Evolutionary conservation across 805 yeast species (phyloP), one percentile per base, ranked within the genome.

Genomic region (Schizosaccharomyces japonicus): DNA sequence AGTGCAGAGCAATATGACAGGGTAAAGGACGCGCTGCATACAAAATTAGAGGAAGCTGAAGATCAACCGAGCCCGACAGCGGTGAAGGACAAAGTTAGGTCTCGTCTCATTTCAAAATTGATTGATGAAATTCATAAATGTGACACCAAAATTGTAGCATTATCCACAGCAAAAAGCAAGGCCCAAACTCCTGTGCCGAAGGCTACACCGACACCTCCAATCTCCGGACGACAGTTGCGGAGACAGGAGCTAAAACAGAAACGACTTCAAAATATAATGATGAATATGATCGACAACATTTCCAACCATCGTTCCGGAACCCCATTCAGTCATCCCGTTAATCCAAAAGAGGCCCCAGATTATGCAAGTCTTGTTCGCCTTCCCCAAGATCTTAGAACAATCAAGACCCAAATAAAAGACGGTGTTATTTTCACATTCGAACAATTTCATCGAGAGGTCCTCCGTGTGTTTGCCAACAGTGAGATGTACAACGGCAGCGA

Each of bases 381-480:
- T 26, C 90, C 93, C 0, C 71, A 72, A 23, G 87, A 81, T 58
- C 60, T 80, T 52, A 76, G 78, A 55, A 71, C 74, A 4, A 72
- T 81, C 36, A 66, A 70, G 51, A 66, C 67, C 42, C 68, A 66
- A 53, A 68, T 80, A 27, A 75, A 75, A 51, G 73, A 73, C 47
- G 76, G 75, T 0, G 66, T 69, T 48, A 69, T 80, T 39, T 65
- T 68, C 31, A 57, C 58, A 15, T 60, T 63, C 8, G 64, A 58
- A 21, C 75, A 76, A 49, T 63, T 81, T 21, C 82, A 80, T 53
- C 64, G 78, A 47, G 81, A 78, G 51, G 65, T 81, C 40, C 68
- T 76, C 63, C 64, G 76, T 50, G 79, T 81, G 90, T 79, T 78
- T 62, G 78, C 87, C 47, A 81, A 81, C 59, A 81, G 87, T 15